Base-by-base conservation (phyloP, 176 grass and related monocot genomes). In the Raddia guianensis region DNA sequence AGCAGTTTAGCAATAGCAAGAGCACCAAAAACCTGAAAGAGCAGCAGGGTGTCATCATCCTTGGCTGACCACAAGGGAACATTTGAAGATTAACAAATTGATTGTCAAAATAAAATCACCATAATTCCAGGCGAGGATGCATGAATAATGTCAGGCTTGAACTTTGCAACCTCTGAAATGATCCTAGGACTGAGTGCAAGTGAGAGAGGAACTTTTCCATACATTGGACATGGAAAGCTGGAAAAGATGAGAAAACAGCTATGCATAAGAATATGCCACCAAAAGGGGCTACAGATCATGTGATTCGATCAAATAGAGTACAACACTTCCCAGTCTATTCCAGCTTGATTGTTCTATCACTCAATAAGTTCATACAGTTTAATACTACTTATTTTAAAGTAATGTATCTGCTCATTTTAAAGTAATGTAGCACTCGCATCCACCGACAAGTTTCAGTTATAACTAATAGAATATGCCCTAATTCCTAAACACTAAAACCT, bases 71-170 rank as follows among this genome's bases (percentile, higher is more conserved):
- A 53, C 43, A 1, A 9, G 5, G 68, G n/a, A 69, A 69, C 18
- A 47, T 6, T 68, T 14, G 49, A 66, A 69, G 14, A 85, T 37
- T 57, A 44, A 50, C 42, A 0, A 74, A 63, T 58, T 37, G 27
- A 44, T 40, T 62, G 2, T 6, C 47, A 10, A 68, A 68, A 69
- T 46, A 60, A 72, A 63, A 1, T 54, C 87, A 97, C 95, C 95
- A 98, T 98, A n/a, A 98, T 85, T 91, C 95, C 95, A 64, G 95
- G 95, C 43, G 92, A 98, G 70, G 95, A 95, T 20, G 95, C 95
- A 72, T 95, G 95, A 42, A 98, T 98, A 57, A 98, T 95, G 40
- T 98, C 95, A 20, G 95, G 95, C 76, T 98, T 98, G 72, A 98
- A 98, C 82, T 65, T 95, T 20, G 95, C 95, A 64, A 98, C 86